These are phyloP conservation scores for Dictyostelium purpureum DNA, from an alignment of 78 protist species.

Conservation along the genomic window DNA sequence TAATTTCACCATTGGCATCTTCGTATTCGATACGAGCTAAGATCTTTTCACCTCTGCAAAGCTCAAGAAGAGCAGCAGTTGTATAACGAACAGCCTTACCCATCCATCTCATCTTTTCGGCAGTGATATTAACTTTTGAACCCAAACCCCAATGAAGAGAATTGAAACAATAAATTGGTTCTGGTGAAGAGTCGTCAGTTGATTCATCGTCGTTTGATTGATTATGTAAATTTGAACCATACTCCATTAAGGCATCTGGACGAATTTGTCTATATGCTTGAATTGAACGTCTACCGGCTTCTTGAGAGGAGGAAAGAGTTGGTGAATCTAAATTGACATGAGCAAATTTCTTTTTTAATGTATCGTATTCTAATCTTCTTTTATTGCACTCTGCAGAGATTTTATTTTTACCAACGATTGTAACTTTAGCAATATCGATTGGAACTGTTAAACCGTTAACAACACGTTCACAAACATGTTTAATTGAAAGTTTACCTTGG, in stretches of 20 bases:
- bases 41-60: conserved; percentile 73
- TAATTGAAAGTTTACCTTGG: conserved; percentile 57
- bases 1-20: conserved; percentile 68
- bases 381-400: conserved; percentile 26
- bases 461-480: conserved; percentile 67
- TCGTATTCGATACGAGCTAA: conserved; percentile 75
- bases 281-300: conserved; percentile 48
- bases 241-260: conserved; percentile 67
- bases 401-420: conserved; percentile 23
- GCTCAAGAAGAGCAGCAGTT: conserved; percentile 72
- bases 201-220: neutral
- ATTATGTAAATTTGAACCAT: neutral
- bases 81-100: conserved; percentile 82
- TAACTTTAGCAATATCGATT: conserved; percentile 79
- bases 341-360: conserved; percentile 34
- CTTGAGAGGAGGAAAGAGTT: conserved; percentile 14
- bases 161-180: conserved; percentile 61
- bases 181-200: neutral
- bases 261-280: conserved; percentile 24
- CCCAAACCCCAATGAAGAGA: conserved; percentile 83
- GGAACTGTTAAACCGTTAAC: conserved; percentile 77
- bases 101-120: conserved; percentile 84
- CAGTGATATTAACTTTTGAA: conserved; percentile 74
- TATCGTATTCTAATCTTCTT: conserved; percentile 20
- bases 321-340: conserved; percentile 24